phyloP scores from a whole-genome alignment of 2,329 filamentous ascomycete genomes.

The Calycina herbarum region DNA sequence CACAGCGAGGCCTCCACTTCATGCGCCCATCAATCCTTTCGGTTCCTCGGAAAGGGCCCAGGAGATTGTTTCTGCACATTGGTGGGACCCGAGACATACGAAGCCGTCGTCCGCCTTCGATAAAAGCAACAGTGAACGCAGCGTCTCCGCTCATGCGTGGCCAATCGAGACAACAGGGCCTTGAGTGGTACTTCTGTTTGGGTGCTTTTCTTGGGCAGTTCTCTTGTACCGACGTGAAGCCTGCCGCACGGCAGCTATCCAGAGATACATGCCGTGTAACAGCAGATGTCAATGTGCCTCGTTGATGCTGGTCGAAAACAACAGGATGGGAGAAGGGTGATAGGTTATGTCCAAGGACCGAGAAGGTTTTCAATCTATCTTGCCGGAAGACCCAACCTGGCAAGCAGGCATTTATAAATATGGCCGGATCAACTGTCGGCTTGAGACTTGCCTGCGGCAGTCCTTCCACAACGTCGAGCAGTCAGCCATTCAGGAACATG shows the following conservation, averaged over 20 bases:
- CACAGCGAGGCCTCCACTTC: neutral
- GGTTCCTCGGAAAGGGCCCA: slow-evolving; percentile 24
- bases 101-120: slow-evolving; percentile 16
- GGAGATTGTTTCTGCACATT: slow-evolving; percentile 22
- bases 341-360: slow-evolving; percentile 10
- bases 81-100: slow-evolving; percentile 21
- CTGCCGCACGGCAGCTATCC: slow-evolving; percentile 9
- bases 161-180: slow-evolving; percentile 21
- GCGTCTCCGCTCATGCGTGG: slow-evolving; percentile 27
- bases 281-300: slow-evolving; percentile 10
- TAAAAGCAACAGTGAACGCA: slow-evolving; percentile 14
- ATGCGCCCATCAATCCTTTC: slow-evolving; percentile 18
- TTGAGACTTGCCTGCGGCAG: slow-evolving; percentile 21
- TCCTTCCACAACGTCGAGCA: slow-evolving; percentile 23
- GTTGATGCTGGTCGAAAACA: slow-evolving; percentile 3
- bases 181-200: slow-evolving; percentile 13
- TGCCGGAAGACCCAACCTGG: slow-evolving; percentile 11
- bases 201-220: neutral
- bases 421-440: slow-evolving; percentile 19
- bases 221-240: slow-evolving; percentile 6
- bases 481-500: slow-evolving; percentile 19
- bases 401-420: slow-evolving; percentile 9
- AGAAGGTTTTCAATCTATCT: slow-evolving; percentile 12
- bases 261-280: slow-evolving; percentile 18
- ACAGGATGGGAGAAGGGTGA: slow-evolving; percentile 8